A percentile compares a stretch with the other conserved stretches of the same genome.
These are phyloP conservation scores for Ceratocystis papillata DNA, from an alignment of 2,329 filamentous ascomycete species.

Conservation along the genomic window DNA sequence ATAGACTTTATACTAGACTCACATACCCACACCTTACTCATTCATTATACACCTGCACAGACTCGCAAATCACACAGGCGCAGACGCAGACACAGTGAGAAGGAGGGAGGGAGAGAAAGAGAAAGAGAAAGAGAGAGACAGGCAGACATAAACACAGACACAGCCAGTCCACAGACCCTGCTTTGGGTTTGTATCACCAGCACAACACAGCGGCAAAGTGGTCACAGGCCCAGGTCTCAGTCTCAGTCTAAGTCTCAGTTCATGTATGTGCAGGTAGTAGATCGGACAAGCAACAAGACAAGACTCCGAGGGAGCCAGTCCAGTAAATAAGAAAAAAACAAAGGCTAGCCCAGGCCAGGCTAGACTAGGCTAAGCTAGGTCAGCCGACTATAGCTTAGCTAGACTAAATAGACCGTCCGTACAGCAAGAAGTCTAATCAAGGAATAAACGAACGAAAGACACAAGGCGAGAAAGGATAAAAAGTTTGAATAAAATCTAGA, in stretches of 20 bases:
- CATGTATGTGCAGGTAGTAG: not conserved
- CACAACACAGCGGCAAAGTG: not conserved
- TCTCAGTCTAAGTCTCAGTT: constrained; percentile 11
- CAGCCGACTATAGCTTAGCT: too few species aligned
- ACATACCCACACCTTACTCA: too few species aligned
- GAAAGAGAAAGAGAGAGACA: too few species aligned
- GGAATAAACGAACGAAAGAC: not conserved
- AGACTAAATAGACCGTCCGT: too few species aligned
- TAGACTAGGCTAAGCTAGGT: not conserved
- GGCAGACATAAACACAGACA: too few species aligned
- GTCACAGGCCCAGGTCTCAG: constrained; percentile 9
- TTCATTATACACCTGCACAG: too few species aligned
- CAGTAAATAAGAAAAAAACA: not conserved
- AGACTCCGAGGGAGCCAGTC: constrained; percentile 1
- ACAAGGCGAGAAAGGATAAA: not conserved
- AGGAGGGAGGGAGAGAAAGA: too few species aligned
- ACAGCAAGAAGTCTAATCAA: not conserved
- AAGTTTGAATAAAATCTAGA: not conserved
- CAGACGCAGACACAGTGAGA: too few species aligned
- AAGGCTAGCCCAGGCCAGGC: not conserved
- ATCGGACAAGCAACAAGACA: constrained; percentile 7
- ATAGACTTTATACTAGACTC: too few species aligned
- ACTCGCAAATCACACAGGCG: too few species aligned
- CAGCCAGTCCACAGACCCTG: not conserved
- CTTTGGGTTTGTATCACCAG: constrained; percentile 6